Conservation (phyloP, 2,329 filamentous ascomycete species). For the Penicillium aurantiogriseum region DNA sequence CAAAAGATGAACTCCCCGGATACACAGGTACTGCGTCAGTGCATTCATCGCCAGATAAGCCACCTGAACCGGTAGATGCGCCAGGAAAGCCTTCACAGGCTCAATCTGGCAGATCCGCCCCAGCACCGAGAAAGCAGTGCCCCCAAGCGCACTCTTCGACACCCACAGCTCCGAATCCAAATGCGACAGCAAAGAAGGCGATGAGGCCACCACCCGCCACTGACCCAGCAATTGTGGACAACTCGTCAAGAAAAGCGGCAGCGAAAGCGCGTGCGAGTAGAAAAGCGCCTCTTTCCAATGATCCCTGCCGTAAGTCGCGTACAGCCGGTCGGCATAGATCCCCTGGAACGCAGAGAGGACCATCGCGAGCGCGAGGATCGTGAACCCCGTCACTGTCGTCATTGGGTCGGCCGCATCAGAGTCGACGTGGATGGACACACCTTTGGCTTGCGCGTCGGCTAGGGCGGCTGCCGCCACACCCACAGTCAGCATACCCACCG, state of each 20-base stretch:
- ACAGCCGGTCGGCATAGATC: slow-evolving; percentile 88
- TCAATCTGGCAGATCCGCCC: slow-evolving; percentile 16
- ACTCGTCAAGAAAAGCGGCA: slow-evolving; percentile 45
- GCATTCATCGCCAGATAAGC: slow-evolving; percentile 54
- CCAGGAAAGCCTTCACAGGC: slow-evolving; percentile 26
- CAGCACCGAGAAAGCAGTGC: slow-evolving; percentile 14
- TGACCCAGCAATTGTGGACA: slow-evolving; percentile 38
- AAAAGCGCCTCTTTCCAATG: slow-evolving; percentile 97
- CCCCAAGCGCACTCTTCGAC: neutral
- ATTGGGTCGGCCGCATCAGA: slow-evolving; percentile 36
- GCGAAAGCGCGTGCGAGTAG: slow-evolving; percentile 66
- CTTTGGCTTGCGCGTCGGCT: slow-evolving; percentile 84
- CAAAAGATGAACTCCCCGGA: slow-evolving; percentile 92
- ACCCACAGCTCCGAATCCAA: neutral
- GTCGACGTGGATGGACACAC: slow-evolving; percentile 33
- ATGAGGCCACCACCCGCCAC: slow-evolving; percentile 35
- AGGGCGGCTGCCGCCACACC: slow-evolving; percentile 87
- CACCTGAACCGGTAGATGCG: slow-evolving; percentile 36
- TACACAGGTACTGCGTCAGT: slow-evolving; percentile 89
- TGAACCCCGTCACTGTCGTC: slow-evolving; percentile 62
- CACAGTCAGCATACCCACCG: slow-evolving; percentile 77
- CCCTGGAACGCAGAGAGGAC: slow-evolving; percentile 91
- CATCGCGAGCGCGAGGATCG: slow-evolving; percentile 83
- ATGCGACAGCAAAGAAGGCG: slow-evolving; percentile 32
- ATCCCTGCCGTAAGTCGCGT: slow-evolving; percentile 72